These are phyloP conservation scores for Eutypella sp. DNA, from an alignment of 2,329 filamentous ascomycete genomes.

Conservation along the genomic window DNA sequence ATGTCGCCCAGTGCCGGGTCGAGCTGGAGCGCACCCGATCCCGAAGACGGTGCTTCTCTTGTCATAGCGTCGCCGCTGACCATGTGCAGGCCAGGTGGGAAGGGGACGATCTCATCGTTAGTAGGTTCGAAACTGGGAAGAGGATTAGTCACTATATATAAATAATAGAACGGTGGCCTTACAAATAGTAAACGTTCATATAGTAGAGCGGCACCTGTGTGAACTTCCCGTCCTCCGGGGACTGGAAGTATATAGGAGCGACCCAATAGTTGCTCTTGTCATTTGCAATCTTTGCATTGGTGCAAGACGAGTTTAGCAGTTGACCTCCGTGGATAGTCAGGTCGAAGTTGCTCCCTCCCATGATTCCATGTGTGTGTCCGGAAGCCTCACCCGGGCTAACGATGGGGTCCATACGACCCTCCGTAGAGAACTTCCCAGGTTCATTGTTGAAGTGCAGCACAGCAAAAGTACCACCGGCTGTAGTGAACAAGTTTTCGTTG, in stretches of 20 bases:
- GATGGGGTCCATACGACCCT: conserved; percentile 62
- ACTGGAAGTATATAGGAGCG: conserved; percentile 62
- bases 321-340: conserved; percentile 55
- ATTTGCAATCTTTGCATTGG: conserved; percentile 59
- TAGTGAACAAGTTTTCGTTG: not conserved
- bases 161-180: conserved; percentile 20
- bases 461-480: conserved; percentile 46
- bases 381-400: conserved; percentile 53
- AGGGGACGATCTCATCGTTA: conserved; percentile 61
- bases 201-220: conserved; percentile 65
- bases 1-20: conserved; percentile 47
- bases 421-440: conserved; percentile 48
- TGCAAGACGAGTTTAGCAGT: conserved; percentile 58
- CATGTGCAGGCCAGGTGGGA: conserved; percentile 67
- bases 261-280: conserved; percentile 76
- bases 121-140: conserved; percentile 48
- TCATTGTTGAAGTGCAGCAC: conserved; percentile 64
- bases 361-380: conserved; percentile 62
- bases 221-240: conserved; percentile 56
- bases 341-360: conserved; percentile 64
- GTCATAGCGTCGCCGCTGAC: conserved; percentile 57
- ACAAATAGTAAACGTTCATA: conserved; percentile 72
- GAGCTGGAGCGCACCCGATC: conserved; percentile 37
- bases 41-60: conserved; percentile 48
- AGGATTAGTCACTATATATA: conserved; percentile 1